Percentiles rank a stretch among this genome's conserved stretches.
Evolutionary conservation across 345 rosid genomes (phyloP).

Genomic region (Syzygium grande): DNA sequence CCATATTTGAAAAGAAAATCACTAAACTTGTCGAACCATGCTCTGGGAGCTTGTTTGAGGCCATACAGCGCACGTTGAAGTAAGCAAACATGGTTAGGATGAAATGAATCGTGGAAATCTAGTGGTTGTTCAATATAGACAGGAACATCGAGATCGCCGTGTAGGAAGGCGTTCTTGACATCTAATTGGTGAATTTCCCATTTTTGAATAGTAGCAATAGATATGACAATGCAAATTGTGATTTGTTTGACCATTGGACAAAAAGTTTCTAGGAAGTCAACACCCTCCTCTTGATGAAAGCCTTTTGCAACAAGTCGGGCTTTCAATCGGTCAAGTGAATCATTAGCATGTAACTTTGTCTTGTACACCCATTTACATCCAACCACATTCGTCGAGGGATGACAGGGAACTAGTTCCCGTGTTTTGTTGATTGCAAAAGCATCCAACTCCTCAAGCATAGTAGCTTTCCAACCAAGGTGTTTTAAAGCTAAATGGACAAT

Average conservation of each 20-base stretch:
- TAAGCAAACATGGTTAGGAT: neutral
- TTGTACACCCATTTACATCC: neutral
- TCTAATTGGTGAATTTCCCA: neutral
- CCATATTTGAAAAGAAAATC: neutral
- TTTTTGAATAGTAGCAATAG: rapidly evolving
- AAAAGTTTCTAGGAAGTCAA: neutral
- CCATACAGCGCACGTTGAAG: neutral
- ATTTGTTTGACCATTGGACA: neutral
- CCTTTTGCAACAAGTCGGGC: rapidly evolving
- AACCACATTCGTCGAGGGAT: neutral
- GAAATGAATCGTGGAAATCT: too few relatives aligned
- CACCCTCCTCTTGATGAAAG: too few relatives aligned
- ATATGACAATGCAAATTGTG: neutral
- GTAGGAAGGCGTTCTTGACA: neutral
- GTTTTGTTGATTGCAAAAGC: neutral
- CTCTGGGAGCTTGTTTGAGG: neutral
- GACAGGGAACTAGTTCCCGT: rapidly evolving
- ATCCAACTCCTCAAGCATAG: neutral
- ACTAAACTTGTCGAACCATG: neutral
- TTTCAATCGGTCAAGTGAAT: too few relatives aligned
- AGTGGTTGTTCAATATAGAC: too few relatives aligned
- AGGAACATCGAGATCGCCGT: neutral
- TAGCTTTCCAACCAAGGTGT: neutral
- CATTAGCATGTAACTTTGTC: neutral
- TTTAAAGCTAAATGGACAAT: neutral